These are phyloP conservation scores for Aspergillus spinulosporus DNA, from an alignment of 2,329 filamentous ascomycete genomes.

Conservation along the genomic window DNA sequence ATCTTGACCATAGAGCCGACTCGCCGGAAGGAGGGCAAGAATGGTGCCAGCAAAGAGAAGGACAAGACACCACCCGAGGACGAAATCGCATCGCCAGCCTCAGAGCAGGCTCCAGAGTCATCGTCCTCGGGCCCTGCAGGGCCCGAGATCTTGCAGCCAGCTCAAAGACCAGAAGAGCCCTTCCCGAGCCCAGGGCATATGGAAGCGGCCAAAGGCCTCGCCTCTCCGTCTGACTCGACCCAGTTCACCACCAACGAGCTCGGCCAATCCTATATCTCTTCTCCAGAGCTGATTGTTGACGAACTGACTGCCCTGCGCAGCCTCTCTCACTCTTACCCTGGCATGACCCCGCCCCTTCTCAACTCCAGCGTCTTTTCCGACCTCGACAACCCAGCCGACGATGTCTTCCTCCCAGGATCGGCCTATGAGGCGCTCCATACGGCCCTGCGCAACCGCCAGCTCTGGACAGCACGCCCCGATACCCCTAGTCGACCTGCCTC, in stretches of 20 bases:
- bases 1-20: conserved; percentile 26
- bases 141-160: too few species aligned
- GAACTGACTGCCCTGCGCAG: conserved; percentile 23
- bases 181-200: background rate
- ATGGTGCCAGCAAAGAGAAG: background rate
- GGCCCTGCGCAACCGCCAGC: conserved; percentile 47
- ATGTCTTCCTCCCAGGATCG: conserved; percentile 51
- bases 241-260: conserved; percentile 6
- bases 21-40: background rate
- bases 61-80: background rate
- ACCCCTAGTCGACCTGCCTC: conserved; percentile 36
- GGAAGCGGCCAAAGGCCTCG: background rate
- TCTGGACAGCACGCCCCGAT: conserved; percentile 47
- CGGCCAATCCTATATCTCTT: conserved; percentile 26
- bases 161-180: background rate
- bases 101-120: background rate
- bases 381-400: conserved; percentile 43
- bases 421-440: conserved; percentile 51
- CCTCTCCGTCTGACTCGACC: conserved; percentile 1
- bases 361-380: conserved; percentile 26
- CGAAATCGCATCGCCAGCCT: background rate
- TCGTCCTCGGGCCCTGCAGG: too few species aligned
- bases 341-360: conserved; percentile 26
- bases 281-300: conserved; percentile 26
- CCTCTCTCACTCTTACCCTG: conserved; percentile 23